Percentiles rank a stretch among this genome's conserved stretches.
phyloP scores from a whole-genome alignment of 306 rosid species.

The Lupinus albus region DNA sequence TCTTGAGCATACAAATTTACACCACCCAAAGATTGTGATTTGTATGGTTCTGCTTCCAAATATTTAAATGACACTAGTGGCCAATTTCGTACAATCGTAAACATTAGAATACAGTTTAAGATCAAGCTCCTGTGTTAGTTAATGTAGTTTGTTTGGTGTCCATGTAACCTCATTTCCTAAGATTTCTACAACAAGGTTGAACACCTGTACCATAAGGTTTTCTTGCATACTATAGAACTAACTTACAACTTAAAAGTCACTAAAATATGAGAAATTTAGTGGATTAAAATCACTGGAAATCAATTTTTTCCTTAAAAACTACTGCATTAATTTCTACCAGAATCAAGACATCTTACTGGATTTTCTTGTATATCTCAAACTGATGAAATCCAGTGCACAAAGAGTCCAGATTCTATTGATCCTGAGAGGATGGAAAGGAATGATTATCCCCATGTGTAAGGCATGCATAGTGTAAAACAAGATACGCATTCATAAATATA shows the following conservation, averaged over 20 bases:
- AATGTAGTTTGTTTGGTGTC: conserved; percentile 17
- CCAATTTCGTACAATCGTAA: conserved; percentile 10
- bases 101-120: conserved; percentile 22
- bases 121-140: conserved; percentile 14
- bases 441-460: conserved; percentile 15
- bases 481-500: conserved; percentile 21
- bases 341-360: conserved; percentile 18
- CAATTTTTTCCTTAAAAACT: not conserved
- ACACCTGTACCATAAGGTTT: conserved; percentile 32
- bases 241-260: not conserved
- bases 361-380: conserved; percentile 12
- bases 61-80: conserved; percentile 18
- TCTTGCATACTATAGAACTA: conserved; percentile 7
- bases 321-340: conserved; percentile 13
- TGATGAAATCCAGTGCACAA: conserved; percentile 27
- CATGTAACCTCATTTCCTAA: conserved; percentile 22
- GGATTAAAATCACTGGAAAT: not conserved
- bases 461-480: conserved; percentile 2
- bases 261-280: not conserved
- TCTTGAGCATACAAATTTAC: conserved; percentile 7
- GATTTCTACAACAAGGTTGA: conserved; percentile 10
- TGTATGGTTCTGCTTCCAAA: not conserved
- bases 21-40: conserved; percentile 12
- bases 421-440: conserved; percentile 5
- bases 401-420: conserved; percentile 32